Conservation (phyloP, 75 land plant species). For the Cupressus sempervirens region DNA sequence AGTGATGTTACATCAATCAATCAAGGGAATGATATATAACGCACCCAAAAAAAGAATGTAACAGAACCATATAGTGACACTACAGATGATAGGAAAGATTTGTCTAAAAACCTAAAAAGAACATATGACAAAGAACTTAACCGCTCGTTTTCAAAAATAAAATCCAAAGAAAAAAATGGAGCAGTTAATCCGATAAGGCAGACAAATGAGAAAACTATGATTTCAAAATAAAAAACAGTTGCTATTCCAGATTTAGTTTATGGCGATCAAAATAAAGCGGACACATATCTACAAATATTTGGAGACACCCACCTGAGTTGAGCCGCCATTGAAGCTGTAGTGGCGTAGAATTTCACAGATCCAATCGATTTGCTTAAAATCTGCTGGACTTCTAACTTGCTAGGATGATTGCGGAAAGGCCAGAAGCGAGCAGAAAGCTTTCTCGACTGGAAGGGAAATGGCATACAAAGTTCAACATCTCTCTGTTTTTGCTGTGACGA, state of each 20-base stretch:
- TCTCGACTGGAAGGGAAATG: neutral
- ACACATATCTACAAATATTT: neutral
- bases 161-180: neutral
- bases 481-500: neutral
- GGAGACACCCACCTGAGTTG: conserved; percentile 3
- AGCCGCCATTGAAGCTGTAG: neutral
- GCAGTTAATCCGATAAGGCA: neutral
- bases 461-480: neutral
- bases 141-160: neutral
- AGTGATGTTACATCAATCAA: neutral
- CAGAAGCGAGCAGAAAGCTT: neutral
- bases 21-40: neutral
- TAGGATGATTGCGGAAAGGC: neutral
- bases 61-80: neutral
- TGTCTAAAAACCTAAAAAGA: neutral
- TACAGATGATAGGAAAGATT: neutral
- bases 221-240: no score
- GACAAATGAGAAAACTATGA: neutral
- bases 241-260: neutral
- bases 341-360: neutral
- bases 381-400: neutral
- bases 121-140: neutral
- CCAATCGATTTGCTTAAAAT: neutral
- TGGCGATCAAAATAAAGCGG: neutral
- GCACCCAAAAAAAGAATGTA: neutral